A percentile compares a stretch with the other conserved stretches of the same genome.
Conservation (phyloP, 2,329 filamentous ascomycete genomes). For the Stagonosporopsis rhizophila region DNA sequence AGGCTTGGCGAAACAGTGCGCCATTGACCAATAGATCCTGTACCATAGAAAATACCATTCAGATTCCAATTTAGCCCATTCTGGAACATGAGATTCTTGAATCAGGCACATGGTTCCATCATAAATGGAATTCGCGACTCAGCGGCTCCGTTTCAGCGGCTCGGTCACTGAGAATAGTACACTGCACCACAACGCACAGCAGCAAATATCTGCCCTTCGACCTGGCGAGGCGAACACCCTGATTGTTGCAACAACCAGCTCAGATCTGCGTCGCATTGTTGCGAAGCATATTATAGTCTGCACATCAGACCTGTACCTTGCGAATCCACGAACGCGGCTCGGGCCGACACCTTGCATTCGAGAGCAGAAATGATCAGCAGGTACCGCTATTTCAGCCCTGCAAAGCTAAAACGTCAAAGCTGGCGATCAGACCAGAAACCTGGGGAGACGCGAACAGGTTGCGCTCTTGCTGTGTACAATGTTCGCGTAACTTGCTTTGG, state of each 20-base stretch:
- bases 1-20: background rate
- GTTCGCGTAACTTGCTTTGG: too few relatives aligned
- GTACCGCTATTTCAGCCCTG: background rate
- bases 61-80: background rate
- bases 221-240: background rate
- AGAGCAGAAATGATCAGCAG: slow-evolving; percentile 13
- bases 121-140: background rate
- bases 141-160: background rate
- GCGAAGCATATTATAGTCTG: background rate
- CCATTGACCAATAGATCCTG: background rate
- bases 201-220: background rate
- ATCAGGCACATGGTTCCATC: background rate
- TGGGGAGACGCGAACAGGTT: too few relatives aligned
- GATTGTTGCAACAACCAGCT: too few relatives aligned
- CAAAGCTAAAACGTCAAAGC: background rate
- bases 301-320: background rate
- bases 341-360: slow-evolving; percentile 1
- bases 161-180: background rate
- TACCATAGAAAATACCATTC: background rate
- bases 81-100: background rate
- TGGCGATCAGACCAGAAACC: too few relatives aligned
- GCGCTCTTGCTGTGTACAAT: too few relatives aligned
- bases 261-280: background rate
- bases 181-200: background rate
- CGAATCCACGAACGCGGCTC: slow-evolving; percentile 1